Base-by-base conservation (phyloP, 345 rosid species). In the Syzygium oleosum region DNA sequence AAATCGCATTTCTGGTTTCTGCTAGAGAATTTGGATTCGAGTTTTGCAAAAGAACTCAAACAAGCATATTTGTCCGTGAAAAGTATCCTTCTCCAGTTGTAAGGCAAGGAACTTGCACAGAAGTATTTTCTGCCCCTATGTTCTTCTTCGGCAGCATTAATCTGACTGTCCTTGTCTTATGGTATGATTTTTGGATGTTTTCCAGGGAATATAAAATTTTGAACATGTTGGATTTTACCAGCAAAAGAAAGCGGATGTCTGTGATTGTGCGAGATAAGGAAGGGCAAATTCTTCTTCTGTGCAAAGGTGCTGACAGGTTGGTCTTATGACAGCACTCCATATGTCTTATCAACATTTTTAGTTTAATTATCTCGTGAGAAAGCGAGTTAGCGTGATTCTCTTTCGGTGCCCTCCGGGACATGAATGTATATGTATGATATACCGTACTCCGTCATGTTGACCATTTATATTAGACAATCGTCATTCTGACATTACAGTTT, bases 221-320 rank as follows among this genome's bases (percentile, higher is more conserved):
- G 90, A 97, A 95, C 92, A 89, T 93, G 90, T 92, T 98, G 94
- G 99, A 98, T 86, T 98, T 98, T 89, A 98, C 99, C 2, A 98
- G 99, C 95, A 97, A 97, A 93, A 95, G 99, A 90, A 98, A 97
- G 93, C 91, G 99, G 89, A 98, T 98, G 99, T 92, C 99, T 29
- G 99, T 98, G 22, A 93, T 98, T 87, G 94, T 98, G 89, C 93
- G 88, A 17, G 98, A 96, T 84, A 96, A 97, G 93, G 93, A 95
- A 90, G 99, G 98, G n/a, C 96, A 95, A 94, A 93, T 98, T 90
- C 90, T 98, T 88, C 95, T 98, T 89, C 91, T 98, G 84, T 97
- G 99, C 95, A 98, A 98, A 93, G 99, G 99, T 89, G 99, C 99
- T 7, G 99, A 98, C 94, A 98, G 99, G 99, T 98, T 90, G 92